Base-by-base conservation (phyloP, 495 filamentous ascomycete genomes). In the Parathielavia appendiculata region DNA sequence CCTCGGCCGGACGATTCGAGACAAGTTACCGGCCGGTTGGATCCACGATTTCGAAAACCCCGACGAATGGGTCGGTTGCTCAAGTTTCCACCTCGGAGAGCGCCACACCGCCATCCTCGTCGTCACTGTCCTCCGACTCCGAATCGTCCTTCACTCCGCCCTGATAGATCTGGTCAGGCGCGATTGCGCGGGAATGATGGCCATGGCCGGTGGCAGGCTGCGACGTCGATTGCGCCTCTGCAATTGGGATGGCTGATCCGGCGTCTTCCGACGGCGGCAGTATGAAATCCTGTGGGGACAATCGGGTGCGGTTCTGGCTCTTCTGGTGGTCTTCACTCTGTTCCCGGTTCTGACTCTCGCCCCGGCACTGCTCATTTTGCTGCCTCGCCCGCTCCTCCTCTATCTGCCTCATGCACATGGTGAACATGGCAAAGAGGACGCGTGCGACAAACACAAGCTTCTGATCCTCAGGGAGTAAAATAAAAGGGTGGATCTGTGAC, bases 101-200 rank as follows among this genome's bases (percentile, higher is more conserved):
- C 0, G 50, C 50, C 5, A 14, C 50, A 13, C 50, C 50, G 19
- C 34, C 50, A 2, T 49, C 46, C 12, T 52, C 50, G 16, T 40
- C 35, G 14, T 52, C 50, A 26, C 35, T 26, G 36, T 52, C 51
- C 34, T 54, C 40, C 30, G 19, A 54, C 19, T 32, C 51, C 19
- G 14, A 12, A 10, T 20, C 51, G 1, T 35, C 51, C 26, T 12
- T 14, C 16, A 12, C 7, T 17, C n/a, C 2, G 11, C 50, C 36
- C 36, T n/a, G 50, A 30, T 16, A 7, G 5, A 10, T 26, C 10
- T n/a, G 19, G 5, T 16, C 5, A 30, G 34, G 49, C 8, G 35
- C 19, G 11, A 12, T 4, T 16, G 49, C 35, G 39, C 26, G 26
- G 26, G 34, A 10, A 22, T 12, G n/a, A 5, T 23, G n/a, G 43